Percentiles rank a stretch among this genome's conserved stretches.
These are phyloP conservation scores for Aspergillus coremiiformis DNA, from an alignment of 495 filamentous ascomycete species.

Conservation along the genomic window DNA sequence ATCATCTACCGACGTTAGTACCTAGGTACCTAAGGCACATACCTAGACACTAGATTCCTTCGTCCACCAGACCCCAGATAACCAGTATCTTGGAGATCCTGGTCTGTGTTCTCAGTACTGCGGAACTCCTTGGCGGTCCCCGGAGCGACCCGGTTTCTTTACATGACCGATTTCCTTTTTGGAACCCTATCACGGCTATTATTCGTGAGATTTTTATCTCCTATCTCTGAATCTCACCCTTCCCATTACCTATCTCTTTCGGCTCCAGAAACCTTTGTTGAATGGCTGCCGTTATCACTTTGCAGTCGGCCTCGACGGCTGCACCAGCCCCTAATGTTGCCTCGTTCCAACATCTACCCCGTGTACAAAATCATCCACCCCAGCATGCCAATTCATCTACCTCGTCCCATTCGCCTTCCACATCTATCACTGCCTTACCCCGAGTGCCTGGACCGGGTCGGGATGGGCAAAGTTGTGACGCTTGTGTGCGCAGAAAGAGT, in stretches of 20 bases:
- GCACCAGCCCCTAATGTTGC: constrained; percentile 15
- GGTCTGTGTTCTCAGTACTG: constrained; percentile 1
- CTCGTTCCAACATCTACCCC: constrained; percentile 24
- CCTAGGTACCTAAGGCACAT: no score
- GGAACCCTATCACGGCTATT: neutral
- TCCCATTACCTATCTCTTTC: constrained; percentile 1
- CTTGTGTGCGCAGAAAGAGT: constrained; percentile 76
- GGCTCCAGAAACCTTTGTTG: neutral
- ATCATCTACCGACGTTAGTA: no score
- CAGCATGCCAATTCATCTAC: constrained; percentile 17
- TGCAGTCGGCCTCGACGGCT: constrained; percentile 37
- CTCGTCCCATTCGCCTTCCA: constrained; percentile 21
- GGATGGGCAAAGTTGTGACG: constrained; percentile 60
- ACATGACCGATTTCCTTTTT: constrained; percentile 11
- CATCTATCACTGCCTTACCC: constrained; percentile 19
- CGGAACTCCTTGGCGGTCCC: constrained; percentile 13
- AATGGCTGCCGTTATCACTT: constrained; percentile 42
- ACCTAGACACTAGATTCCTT: neutral
- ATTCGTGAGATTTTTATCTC: constrained; percentile 4
- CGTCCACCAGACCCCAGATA: constrained; percentile 13
- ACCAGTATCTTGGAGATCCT: constrained; percentile 7
- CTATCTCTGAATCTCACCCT: constrained; percentile 12
- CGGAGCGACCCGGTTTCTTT: constrained; percentile 11
- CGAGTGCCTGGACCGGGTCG: constrained; percentile 24
- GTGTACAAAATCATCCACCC: constrained; percentile 13